A percentile compares a stretch with the other conserved stretches of the same genome.
phyloP scores from a whole-genome alignment of 176 grass and related monocot species.

The Thalia dealbata region DNA sequence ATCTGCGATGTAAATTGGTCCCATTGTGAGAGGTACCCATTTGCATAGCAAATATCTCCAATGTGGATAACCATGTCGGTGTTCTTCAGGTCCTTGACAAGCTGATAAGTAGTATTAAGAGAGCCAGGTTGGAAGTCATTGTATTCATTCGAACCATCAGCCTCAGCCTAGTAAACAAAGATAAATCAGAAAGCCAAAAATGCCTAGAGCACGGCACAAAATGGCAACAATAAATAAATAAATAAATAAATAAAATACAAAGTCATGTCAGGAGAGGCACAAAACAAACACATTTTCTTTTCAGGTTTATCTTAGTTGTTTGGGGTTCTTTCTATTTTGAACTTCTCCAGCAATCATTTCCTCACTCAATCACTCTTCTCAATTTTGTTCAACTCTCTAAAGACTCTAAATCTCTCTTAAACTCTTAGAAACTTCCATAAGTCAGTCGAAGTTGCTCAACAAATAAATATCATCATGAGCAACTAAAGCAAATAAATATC shows the following conservation, averaged over 20 bases:
- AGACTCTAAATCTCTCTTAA: no score
- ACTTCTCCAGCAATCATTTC: no score
- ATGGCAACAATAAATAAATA: not conserved
- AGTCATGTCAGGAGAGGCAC: no score
- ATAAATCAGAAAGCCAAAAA: not conserved
- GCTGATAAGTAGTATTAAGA: constrained; percentile 69
- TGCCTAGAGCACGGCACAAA: not conserved
- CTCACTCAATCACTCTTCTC: no score
- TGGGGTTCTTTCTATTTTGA: no score
- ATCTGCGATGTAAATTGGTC: constrained; percentile 89
- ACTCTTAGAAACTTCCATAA: no score
- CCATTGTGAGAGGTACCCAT: constrained; percentile 89
- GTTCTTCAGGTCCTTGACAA: constrained; percentile 69
- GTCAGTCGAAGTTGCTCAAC: no score
- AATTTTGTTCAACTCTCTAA: no score
- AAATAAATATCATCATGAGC: no score
- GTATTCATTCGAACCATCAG: constrained; percentile 72
- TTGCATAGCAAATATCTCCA: constrained; percentile 71
- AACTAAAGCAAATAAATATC: no score
- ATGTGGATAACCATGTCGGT: constrained; percentile 73
- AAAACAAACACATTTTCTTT: no score
- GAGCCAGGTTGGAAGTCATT: constrained; percentile 60
- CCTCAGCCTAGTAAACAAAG: constrained; percentile 40
- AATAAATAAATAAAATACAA: not conserved
- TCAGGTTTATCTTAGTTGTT: no score